Conservation (phyloP, 106 monocot species). For the Vanilla planifolia region DNA sequence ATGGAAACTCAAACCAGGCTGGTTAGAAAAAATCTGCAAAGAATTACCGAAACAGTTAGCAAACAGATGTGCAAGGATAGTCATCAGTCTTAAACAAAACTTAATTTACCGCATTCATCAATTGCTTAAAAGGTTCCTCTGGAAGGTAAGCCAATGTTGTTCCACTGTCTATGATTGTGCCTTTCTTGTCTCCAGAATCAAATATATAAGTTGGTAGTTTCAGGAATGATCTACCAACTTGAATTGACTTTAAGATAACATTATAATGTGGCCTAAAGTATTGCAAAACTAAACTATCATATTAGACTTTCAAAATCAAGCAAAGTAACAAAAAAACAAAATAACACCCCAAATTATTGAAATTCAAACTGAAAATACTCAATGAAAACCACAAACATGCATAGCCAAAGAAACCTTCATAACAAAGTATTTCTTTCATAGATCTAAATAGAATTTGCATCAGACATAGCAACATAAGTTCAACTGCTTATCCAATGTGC, state of each 20-base stretch:
- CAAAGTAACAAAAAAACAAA: neutral
- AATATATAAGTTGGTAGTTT: constrained; percentile 66
- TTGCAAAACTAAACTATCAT: constrained; percentile 3
- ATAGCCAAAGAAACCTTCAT: too few relatives aligned
- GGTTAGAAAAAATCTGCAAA: constrained; percentile 55
- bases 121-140: constrained; percentile 46
- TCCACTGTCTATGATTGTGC: constrained; percentile 95
- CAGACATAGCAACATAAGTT: too few relatives aligned
- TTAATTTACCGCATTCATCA: constrained; percentile 55
- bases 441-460: too few relatives aligned
- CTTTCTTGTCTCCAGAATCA: constrained; percentile 55
- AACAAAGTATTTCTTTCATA: too few relatives aligned
- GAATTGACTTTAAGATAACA: constrained; percentile 80
- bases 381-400: too few relatives aligned
- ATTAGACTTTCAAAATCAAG: too few relatives aligned
- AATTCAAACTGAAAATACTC: too few relatives aligned
- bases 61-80: neutral
- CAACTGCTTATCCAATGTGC: too few relatives aligned
- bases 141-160: constrained; percentile 96
- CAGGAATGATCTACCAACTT: constrained; percentile 56
- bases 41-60: neutral
- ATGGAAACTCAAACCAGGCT: constrained; percentile 38
- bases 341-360: too few relatives aligned
- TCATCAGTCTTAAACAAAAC: constrained; percentile 1
- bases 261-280: constrained; percentile 84